A percentile compares a stretch with the other conserved stretches of the same genome.
Evolutionary conservation across 2,329 filamentous ascomycete species (phyloP).

Genomic region (Knoxdaviesia capensis): DNA sequence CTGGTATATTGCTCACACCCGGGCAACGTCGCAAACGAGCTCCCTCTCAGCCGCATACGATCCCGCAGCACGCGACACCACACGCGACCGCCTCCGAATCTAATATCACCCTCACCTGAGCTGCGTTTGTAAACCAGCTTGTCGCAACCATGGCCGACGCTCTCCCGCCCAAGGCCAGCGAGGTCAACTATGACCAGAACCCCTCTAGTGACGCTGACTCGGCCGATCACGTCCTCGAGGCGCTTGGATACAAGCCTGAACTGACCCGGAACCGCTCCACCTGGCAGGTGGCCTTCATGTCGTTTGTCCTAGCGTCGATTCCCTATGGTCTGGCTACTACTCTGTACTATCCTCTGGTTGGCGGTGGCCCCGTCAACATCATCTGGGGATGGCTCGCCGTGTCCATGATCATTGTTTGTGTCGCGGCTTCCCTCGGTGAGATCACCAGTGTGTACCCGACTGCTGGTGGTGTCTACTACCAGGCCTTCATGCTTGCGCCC

Average conservation of each 20-base stretch:
- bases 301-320: conserved; percentile 55
- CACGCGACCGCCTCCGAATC: background rate
- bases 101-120: background rate
- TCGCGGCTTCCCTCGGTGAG: conserved; percentile 50
- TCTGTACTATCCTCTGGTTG: conserved; percentile 43
- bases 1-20: no score
- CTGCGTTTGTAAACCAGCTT: no score
- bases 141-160: background rate
- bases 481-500: conserved; percentile 55
- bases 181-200: conserved; percentile 7
- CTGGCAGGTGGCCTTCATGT: conserved; percentile 54
- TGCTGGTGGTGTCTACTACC: conserved; percentile 59
- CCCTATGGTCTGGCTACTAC: conserved; percentile 57
- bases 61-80: background rate
- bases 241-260: conserved; percentile 47
- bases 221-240: conserved; percentile 41
- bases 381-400: conserved; percentile 56
- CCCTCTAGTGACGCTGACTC: conserved; percentile 13
- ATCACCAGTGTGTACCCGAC: conserved; percentile 60
- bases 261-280: conserved; percentile 44
- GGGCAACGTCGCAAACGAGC: no score
- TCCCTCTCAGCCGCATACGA: background rate
- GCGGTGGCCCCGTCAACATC: conserved; percentile 46
- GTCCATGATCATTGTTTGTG: conserved; percentile 49
- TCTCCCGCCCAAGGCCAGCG: background rate